phyloP scores from a whole-genome alignment of 305 asterid genomes.

The Fraxinus greggii region DNA sequence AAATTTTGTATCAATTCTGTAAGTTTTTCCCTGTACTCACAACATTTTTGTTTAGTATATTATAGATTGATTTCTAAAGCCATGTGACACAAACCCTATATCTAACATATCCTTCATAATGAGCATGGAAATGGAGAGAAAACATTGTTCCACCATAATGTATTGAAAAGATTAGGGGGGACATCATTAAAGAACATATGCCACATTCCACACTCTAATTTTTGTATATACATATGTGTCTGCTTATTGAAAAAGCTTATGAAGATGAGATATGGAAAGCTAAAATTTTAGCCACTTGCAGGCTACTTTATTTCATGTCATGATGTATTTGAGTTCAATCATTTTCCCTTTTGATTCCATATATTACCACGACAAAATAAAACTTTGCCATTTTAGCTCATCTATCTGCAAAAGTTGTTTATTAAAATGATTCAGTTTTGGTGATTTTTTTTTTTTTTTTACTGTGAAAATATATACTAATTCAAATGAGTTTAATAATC shows the following conservation, averaged over 20 bases:
- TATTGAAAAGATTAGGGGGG: constrained; percentile 13
- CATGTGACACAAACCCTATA: neutral
- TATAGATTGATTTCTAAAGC: too few species aligned
- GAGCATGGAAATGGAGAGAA: neutral
- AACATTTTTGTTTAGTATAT: too few species aligned
- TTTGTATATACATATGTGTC: neutral
- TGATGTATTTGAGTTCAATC: constrained; percentile 18
- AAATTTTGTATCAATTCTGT: too few species aligned
- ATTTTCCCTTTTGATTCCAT: constrained; percentile 5
- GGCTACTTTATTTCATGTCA: constrained; percentile 19
- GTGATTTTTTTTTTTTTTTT: neutral
- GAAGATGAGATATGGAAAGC: constrained; percentile 26
- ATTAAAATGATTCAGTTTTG: neutral
- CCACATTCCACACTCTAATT: neutral
- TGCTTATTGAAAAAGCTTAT: neutral
- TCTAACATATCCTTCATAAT: neutral
- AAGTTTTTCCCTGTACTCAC: too few species aligned
- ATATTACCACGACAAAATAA: neutral
- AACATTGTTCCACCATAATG: constrained; percentile 33
- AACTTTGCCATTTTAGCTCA: constrained; percentile 14
- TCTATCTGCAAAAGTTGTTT: neutral
- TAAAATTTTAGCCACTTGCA: constrained; percentile 28
- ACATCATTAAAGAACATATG: constrained; percentile 18
- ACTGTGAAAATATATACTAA: too few species aligned
- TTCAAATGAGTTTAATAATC: neutral